These are phyloP conservation scores for Aspergillus pseudoglaucus DNA, from an alignment of 2,329 filamentous ascomycete genomes.

Conservation along the genomic window DNA sequence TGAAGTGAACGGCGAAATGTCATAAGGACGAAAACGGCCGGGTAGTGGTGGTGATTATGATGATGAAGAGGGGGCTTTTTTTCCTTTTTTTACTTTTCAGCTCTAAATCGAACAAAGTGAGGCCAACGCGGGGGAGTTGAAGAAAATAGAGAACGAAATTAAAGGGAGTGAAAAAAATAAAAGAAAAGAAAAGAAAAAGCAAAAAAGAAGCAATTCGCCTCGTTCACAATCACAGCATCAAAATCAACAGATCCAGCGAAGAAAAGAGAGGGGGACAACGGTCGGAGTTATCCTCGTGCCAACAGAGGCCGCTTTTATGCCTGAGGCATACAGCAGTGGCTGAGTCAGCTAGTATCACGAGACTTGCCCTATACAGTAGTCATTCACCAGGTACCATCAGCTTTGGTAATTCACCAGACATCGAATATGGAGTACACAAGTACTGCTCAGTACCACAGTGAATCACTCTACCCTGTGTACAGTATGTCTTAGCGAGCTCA, in stretches of 20 bases:
- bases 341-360: neutral
- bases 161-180: neutral
- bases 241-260: neutral
- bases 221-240: no score
- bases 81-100: no score
- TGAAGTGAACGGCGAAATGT: constrained; percentile 9
- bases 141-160: neutral
- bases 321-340: neutral
- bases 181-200: neutral
- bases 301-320: no score
- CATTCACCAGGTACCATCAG: neutral
- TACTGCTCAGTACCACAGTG: no score
- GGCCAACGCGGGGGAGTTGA: no score
- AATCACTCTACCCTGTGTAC: no score
- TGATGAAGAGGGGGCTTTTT: neutral
- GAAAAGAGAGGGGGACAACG: neutral
- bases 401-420: no score
- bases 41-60: neutral
- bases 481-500: no score
- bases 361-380: neutral
- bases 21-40: constrained; percentile 20
- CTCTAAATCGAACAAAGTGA: no score
- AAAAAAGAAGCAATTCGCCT: neutral
- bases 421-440: no score
- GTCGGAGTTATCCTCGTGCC: no score